phyloP scores from a whole-genome alignment of 108 stramenopile species.

The Poteriospumella lacustris region DNA sequence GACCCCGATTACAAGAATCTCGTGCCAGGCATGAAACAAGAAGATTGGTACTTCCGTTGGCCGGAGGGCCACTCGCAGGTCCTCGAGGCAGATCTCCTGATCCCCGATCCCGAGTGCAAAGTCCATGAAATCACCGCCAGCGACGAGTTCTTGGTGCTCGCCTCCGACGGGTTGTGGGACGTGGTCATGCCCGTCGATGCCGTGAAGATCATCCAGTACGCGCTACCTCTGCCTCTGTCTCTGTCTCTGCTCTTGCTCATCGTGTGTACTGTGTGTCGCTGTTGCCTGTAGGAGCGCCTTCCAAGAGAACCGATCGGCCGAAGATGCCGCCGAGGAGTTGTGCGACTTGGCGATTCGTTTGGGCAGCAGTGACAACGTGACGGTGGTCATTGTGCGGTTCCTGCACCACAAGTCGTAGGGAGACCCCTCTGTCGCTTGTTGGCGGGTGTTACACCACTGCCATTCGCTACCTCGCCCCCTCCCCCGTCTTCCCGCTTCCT shows the following conservation, averaged over 20 bases:
- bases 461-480: too few relatives aligned
- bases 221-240: too few relatives aligned
- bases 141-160: constrained; percentile 11
- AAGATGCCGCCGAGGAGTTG: constrained; percentile 25
- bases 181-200: constrained; percentile 4
- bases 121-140: neutral
- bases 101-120: constrained; percentile 29
- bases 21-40: constrained; percentile 10
- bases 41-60: constrained; percentile 23
- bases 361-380: constrained; percentile 51
- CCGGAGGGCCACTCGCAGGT: constrained; percentile 36
- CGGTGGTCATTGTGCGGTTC: constrained; percentile 35
- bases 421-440: too few relatives aligned
- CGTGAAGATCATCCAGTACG: neutral
- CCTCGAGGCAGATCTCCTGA: constrained; percentile 31
- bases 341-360: constrained; percentile 46
- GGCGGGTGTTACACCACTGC: too few relatives aligned
- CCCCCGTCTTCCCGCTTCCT: too few relatives aligned
- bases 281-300: too few relatives aligned
- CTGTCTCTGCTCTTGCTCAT: too few relatives aligned
- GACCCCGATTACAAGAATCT: constrained; percentile 49
- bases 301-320: neutral
- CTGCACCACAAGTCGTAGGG: too few relatives aligned
- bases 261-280: too few relatives aligned
- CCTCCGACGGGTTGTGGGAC: constrained; percentile 28